Evolutionary conservation across 2,329 filamentous ascomycete species (phyloP).

Genomic region (Ophiognomonia clavigignenti-juglandacearum): DNA sequence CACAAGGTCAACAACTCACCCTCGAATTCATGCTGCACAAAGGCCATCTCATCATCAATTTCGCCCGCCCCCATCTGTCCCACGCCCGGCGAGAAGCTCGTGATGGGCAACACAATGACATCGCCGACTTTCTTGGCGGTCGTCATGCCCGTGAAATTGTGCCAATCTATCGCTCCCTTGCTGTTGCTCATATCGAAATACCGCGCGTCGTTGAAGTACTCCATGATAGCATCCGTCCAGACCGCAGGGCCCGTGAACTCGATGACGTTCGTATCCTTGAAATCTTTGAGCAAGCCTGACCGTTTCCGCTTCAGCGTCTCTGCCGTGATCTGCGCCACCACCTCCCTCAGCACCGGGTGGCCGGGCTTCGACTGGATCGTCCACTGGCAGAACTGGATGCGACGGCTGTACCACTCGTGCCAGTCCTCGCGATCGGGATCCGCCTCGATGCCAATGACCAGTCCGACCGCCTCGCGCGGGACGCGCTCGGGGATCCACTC

Average conservation of each 20-base stretch:
- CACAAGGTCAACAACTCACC: slow-evolving; percentile 52
- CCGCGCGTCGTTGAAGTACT: slow-evolving; percentile 85
- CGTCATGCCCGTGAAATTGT: slow-evolving; percentile 85
- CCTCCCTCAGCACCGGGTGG: slow-evolving; percentile 83
- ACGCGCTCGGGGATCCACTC: slow-evolving; percentile 84
- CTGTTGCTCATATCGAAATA: slow-evolving; percentile 78
- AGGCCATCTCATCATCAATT: slow-evolving; percentile 89
- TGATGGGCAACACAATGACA: slow-evolving; percentile 90
- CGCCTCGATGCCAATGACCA: slow-evolving; percentile 93
- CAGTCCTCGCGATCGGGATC: slow-evolving; percentile 91
- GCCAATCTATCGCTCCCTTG: slow-evolving; percentile 72
- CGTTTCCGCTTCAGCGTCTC: slow-evolving; percentile 72
- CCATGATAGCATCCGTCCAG: slow-evolving; percentile 91
- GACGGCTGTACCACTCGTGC: slow-evolving; percentile 90
- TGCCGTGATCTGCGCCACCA: slow-evolving; percentile 81
- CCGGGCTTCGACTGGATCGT: slow-evolving; percentile 95
- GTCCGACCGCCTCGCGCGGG: slow-evolving; percentile 70
- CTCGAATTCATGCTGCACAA: slow-evolving; percentile 95
- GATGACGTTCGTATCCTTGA: slow-evolving; percentile 68
- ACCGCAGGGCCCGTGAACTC: slow-evolving; percentile 92
- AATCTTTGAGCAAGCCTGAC: slow-evolving; percentile 55
- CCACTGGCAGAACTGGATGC: slow-evolving; percentile 99
- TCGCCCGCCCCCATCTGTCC: slow-evolving; percentile 89
- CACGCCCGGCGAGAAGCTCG: slow-evolving; percentile 93
- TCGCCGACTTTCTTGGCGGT: slow-evolving; percentile 84